These are phyloP conservation scores for Botrytis fabae DNA, from an alignment of 2,329 filamentous ascomycete genomes.

Conservation along the genomic window DNA sequence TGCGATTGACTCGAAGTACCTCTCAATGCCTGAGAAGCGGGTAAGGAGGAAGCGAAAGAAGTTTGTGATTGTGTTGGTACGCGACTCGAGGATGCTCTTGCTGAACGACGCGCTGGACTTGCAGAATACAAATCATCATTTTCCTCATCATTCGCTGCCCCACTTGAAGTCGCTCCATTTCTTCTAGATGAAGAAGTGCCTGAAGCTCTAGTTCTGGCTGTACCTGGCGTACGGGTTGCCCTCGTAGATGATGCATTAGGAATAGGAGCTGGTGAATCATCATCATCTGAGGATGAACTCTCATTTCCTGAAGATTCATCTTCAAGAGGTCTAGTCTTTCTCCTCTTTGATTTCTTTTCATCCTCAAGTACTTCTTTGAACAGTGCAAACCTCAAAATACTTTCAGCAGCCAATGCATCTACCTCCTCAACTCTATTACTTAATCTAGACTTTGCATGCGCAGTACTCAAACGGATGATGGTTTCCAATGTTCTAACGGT, in stretches of 20 bases:
- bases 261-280: conserved; percentile 32
- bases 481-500: conserved; percentile 97
- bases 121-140: conserved; percentile 44
- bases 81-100: conserved; percentile 15
- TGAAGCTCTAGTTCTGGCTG: conserved; percentile 40
- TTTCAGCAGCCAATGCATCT: conserved; percentile 84
- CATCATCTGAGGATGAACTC: conserved; percentile 48
- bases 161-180: conserved; percentile 31
- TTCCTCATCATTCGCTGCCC: conserved; percentile 41
- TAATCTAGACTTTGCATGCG: conserved; percentile 88
- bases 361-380: conserved; percentile 91
- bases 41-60: conserved; percentile 45
- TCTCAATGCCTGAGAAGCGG: conserved; percentile 39
- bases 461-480: conserved; percentile 94
- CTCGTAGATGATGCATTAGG: conserved; percentile 37
- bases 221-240: conserved; percentile 39
- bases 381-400: conserved; percentile 87
- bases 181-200: conserved; percentile 31
- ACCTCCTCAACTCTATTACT: conserved; percentile 86
- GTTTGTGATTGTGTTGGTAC: conserved; percentile 39
- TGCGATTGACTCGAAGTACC: conserved; percentile 35
- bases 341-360: conserved; percentile 80
- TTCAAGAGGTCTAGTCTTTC: conserved; percentile 63
- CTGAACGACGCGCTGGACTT: conserved; percentile 34
- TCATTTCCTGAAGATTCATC: conserved; percentile 62